A percentile compares a stretch with the other conserved stretches of the same genome.
Evolutionary conservation across 2,329 filamentous ascomycete genomes (phyloP).

Genomic region (Phialophora expanda): DNA sequence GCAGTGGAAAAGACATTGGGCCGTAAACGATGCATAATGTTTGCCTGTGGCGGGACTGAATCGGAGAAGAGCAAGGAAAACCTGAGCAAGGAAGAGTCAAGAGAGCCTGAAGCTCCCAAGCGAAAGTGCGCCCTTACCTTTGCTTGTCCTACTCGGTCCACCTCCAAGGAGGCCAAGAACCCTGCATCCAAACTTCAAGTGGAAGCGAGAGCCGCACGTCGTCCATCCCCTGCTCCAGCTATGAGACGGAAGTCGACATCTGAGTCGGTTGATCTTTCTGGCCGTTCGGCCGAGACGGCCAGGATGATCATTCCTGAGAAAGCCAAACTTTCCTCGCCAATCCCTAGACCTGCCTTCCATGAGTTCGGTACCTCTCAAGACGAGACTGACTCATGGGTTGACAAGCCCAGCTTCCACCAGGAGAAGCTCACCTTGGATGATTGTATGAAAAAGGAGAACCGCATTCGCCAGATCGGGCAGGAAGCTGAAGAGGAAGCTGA

Average conservation of each 20-base stretch:
- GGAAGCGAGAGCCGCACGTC: conserved; percentile 43
- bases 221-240: conserved; percentile 46
- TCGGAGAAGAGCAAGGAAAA: conserved; percentile 46
- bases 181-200: conserved; percentile 29
- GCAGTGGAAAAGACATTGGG: conserved; percentile 67
- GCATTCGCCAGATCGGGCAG: conserved; percentile 80
- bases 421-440: conserved; percentile 85
- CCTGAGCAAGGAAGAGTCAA: conserved; percentile 45
- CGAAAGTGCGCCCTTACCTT: conserved; percentile 55
- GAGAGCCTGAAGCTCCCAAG: conserved; percentile 44
- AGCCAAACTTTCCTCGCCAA: conserved; percentile 4
- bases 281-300: conserved; percentile 31
- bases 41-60: conserved; percentile 77
- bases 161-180: conserved; percentile 34
- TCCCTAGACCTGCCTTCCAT: conserved; percentile 64
- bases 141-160: conserved; percentile 51
- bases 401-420: conserved; percentile 67
- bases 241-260: conserved; percentile 28
- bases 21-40: conserved; percentile 89
- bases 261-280: conserved; percentile 28
- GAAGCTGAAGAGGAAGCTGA: conserved; percentile 91
- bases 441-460: conserved; percentile 86
- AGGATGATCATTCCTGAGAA: conserved; percentile 12
- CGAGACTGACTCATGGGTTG: conserved; percentile 90
- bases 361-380: conserved; percentile 86